Evolutionary conservation across 169 alveolate genomes (phyloP).

Genomic region (Cryptosporidium sp.): DNA sequence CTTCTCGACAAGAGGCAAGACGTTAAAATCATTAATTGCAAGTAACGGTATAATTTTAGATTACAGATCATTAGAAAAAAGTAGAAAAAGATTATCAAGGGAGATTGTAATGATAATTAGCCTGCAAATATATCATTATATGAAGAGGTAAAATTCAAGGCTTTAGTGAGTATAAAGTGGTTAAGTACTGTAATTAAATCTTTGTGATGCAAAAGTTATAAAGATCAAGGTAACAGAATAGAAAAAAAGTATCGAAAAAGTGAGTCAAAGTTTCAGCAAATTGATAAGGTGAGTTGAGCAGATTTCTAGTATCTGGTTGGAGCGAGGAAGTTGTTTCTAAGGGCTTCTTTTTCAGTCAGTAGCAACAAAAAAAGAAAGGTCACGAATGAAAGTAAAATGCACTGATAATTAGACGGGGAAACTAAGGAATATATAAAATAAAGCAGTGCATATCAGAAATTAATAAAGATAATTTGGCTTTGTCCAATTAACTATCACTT

Average conservation of each 20-base stretch:
- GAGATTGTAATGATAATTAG: conserved; percentile 6
- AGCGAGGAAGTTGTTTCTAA: not conserved
- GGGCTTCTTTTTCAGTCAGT: not conserved
- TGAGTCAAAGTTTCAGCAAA: not conserved
- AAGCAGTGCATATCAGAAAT: not conserved
- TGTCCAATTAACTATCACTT: not conserved
- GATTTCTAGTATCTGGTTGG: not conserved
- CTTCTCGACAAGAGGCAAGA: conserved; percentile 44
- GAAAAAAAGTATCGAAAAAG: not conserved
- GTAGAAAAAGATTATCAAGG: not conserved
- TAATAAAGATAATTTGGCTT: not conserved
- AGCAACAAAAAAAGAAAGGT: not conserved
- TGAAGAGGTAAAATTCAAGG: not conserved
- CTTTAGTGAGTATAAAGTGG: not conserved
- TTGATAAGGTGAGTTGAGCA: not conserved
- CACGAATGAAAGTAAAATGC: conserved; percentile 15
- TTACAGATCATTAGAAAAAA: conserved; percentile 53
- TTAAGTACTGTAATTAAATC: not conserved
- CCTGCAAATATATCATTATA: not conserved
- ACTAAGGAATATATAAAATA: not conserved
- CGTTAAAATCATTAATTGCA: conserved; percentile 75
- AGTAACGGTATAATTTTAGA: conserved; percentile 75
- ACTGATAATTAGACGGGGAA: not conserved
- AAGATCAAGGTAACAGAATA: not conserved
- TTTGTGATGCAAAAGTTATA: conserved; percentile 13